Conservation (phyloP, 768 basidiomycete species). For the Amanita exitialis region DNA sequence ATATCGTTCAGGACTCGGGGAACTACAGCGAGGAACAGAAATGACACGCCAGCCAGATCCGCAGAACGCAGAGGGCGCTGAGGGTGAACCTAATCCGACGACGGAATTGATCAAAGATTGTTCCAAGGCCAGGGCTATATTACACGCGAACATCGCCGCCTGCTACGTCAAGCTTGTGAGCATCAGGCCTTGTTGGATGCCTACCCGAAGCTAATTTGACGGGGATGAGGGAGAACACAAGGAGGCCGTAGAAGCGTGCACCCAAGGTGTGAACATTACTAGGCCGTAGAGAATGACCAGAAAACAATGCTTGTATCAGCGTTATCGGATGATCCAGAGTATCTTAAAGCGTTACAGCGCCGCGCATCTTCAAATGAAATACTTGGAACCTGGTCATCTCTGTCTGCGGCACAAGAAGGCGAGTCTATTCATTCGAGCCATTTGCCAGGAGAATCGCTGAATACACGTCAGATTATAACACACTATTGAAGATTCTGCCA, state of each 20-base stretch:
- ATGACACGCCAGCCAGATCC: conserved; percentile 8
- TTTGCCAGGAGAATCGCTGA: background rate
- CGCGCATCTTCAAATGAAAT: conserved; percentile 81
- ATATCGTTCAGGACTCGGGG: conserved; percentile 61
- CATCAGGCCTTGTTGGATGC: background rate
- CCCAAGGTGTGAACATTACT: conserved; percentile 42
- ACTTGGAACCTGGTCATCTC: conserved; percentile 73
- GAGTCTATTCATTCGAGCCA: background rate
- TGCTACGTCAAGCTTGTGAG: conserved; percentile 74
- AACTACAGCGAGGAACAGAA: conserved; percentile 40
- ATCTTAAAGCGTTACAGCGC: conserved; percentile 82
- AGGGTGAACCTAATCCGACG: background rate
- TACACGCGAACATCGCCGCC: conserved; percentile 85
- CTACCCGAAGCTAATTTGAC: conserved; percentile 4
- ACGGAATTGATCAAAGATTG: conserved; percentile 33
- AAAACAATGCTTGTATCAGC: conserved; percentile 35
- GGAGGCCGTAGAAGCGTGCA: conserved; percentile 72
- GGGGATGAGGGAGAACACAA: conserved; percentile 59
- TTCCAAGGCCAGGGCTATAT: conserved; percentile 52
- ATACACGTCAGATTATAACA: conserved; percentile 55
- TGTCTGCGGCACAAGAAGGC: conserved; percentile 84
- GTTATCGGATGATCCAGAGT: conserved; percentile 74
- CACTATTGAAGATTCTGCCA: conserved; percentile 56
- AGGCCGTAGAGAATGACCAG: background rate
- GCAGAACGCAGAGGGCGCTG: background rate